Conservation (phyloP, 2,329 filamentous ascomycete genomes). For the Pleurostoma richardsiae region DNA sequence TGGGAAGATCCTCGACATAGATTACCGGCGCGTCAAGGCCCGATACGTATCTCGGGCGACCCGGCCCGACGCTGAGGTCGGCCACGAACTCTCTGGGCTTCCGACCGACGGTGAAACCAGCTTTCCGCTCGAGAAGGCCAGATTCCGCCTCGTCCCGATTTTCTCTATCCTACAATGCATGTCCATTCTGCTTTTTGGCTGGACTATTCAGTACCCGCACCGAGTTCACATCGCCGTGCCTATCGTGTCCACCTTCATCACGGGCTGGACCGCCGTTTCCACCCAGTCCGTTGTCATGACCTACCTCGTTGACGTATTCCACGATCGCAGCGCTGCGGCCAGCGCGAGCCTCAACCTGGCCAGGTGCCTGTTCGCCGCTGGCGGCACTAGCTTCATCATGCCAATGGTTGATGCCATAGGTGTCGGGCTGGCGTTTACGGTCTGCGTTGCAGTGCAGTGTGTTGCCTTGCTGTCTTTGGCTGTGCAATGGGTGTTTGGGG, state of each 20-base stretch:
- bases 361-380: constrained; percentile 45
- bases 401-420: constrained; percentile 41
- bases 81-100: not conserved
- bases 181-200: constrained; percentile 45
- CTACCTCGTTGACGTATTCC: constrained; percentile 49
- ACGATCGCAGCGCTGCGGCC: constrained; percentile 41
- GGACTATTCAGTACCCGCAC: constrained; percentile 37
- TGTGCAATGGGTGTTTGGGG: constrained; percentile 36
- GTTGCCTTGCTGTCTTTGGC: constrained; percentile 37
- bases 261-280: constrained; percentile 45
- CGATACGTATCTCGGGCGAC: constrained; percentile 14
- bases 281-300: constrained; percentile 44
- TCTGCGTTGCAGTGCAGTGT: constrained; percentile 35
- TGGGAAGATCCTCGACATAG: constrained; percentile 45
- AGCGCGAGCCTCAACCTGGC: constrained; percentile 49
- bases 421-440: constrained; percentile 39
- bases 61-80: not conserved
- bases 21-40: constrained; percentile 38
- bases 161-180: constrained; percentile 37
- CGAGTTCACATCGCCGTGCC: constrained; percentile 41
- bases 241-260: constrained; percentile 44
- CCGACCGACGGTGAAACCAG: constrained; percentile 2
- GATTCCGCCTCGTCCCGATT: constrained; percentile 41
- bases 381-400: constrained; percentile 42
- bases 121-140: constrained; percentile 45